Percentiles rank a stretch among this genome's conserved stretches.
These are phyloP conservation scores for Boechera stricta DNA, from an alignment of 345 rosid genomes.

Conservation along the genomic window DNA sequence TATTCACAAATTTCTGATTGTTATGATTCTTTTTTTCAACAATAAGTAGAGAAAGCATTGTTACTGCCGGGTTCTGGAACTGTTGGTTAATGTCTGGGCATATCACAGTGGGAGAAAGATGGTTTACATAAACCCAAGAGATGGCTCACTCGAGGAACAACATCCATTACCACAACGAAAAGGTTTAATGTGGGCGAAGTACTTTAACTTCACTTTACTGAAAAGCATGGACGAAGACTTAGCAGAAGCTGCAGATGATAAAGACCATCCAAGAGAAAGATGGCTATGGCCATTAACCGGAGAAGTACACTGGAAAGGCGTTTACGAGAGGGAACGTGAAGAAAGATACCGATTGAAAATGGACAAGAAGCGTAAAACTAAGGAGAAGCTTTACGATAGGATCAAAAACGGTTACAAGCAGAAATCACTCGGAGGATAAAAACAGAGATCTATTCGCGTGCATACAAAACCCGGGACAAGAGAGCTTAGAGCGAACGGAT, in stretches of 20 bases:
- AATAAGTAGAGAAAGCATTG: constrained; percentile 77
- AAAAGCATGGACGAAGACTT: constrained; percentile 98
- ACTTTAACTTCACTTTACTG: constrained; percentile 71
- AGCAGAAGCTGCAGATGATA: constrained; percentile 98
- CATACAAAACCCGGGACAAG: constrained; percentile 17
- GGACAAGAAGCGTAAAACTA: constrained; percentile 92
- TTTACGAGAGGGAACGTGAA: constrained; percentile 94
- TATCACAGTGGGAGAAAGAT: constrained; percentile 87
- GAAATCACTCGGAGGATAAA: constrained; percentile 66
- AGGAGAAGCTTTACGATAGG: constrained; percentile 73
- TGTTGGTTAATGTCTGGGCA: constrained; percentile 92
- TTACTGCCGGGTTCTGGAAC: constrained; percentile 86
- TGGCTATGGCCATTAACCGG: constrained; percentile 98
- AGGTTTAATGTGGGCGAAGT: constrained; percentile 77
- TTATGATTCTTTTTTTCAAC: background rate
- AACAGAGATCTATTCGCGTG: background rate
- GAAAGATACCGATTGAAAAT: constrained; percentile 86
- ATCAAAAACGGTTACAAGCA: constrained; percentile 75
- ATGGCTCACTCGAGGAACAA: constrained; percentile 76
- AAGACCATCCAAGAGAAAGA: constrained; percentile 64
- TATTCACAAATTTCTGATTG: constrained; percentile 15
- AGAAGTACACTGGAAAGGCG: constrained; percentile 97
- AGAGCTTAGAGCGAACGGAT: constrained; percentile 5
- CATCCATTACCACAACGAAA: constrained; percentile 69
- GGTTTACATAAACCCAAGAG: constrained; percentile 84